Conservation (phyloP, 2,329 filamentous ascomycete genomes). For the Venturiaceae sp. region DNA sequence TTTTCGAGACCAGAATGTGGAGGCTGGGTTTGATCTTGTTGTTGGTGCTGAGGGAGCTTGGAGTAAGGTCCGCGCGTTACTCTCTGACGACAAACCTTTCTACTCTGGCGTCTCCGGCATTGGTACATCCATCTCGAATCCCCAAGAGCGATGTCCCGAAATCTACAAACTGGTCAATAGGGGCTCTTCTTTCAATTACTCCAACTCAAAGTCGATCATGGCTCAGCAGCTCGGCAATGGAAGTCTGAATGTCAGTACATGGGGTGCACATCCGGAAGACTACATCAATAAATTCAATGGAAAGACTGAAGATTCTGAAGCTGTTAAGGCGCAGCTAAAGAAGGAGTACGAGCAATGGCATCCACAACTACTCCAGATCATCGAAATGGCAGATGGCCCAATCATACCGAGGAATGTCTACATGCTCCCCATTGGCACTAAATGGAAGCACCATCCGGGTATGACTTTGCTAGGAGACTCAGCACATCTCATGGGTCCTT, state of each 20-base stretch:
- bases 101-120: conserved; percentile 30
- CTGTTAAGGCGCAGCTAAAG: not conserved
- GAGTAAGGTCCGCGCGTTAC: conserved; percentile 25
- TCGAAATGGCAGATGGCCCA: conserved; percentile 24
- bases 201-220: conserved; percentile 1
- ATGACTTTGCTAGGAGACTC: conserved; percentile 50
- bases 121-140: not conserved
- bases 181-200: conserved; percentile 4
- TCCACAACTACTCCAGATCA: not conserved
- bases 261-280: not conserved
- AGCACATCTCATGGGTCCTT: conserved; percentile 50
- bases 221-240: conserved; percentile 8
- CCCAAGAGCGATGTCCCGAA: not conserved
- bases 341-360: conserved; percentile 1
- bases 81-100: conserved; percentile 23
- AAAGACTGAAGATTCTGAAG: not conserved
- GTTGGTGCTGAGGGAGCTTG: conserved; percentile 40
- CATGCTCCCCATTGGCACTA: conserved; percentile 40
- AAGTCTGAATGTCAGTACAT: conserved; percentile 1
- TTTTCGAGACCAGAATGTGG: not conserved
- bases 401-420: conserved; percentile 36
- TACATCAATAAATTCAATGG: conserved; percentile 1
- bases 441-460: conserved; percentile 38
- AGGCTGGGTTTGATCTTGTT: conserved; percentile 31
- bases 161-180: conserved; percentile 4